Percentiles rank a stretch among this genome's conserved stretches.
phyloP scores from a whole-genome alignment of 1,139 yeast genomes.

The Blastobotrys persicus region DNA sequence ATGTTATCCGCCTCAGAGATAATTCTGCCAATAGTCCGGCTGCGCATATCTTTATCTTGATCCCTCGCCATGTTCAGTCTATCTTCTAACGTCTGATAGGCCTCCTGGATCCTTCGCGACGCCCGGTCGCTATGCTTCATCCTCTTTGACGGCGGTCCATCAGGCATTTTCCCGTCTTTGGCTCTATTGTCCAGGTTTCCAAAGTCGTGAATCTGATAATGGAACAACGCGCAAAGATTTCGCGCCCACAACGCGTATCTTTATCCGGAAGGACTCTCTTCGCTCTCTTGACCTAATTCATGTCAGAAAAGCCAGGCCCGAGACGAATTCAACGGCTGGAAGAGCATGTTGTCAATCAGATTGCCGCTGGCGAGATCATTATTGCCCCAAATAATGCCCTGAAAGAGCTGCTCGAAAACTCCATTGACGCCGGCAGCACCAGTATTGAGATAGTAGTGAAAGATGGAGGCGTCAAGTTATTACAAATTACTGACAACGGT shows the following conservation, averaged over 20 bases:
- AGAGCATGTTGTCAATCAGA: conserved; percentile 71
- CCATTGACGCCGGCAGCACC: conserved; percentile 71
- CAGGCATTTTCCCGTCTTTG: not conserved
- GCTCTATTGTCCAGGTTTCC: too few species aligned
- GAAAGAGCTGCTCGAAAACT: conserved; percentile 74
- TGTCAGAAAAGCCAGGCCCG: conserved; percentile 1
- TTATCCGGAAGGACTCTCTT: too few species aligned
- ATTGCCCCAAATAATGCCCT: conserved; percentile 88
- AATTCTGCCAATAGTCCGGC: not conserved
- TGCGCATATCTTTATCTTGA: not conserved
- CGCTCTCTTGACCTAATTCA: too few species aligned
- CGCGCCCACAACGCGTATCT: too few species aligned
- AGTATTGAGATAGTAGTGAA: conserved; percentile 62
- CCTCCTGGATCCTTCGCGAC: conserved; percentile 9
- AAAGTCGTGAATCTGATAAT: too few species aligned
- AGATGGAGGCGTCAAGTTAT: conserved; percentile 59
- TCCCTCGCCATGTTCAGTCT: not conserved
- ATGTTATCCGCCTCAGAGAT: conserved; percentile 15
- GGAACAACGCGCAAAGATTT: too few species aligned
- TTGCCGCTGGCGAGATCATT: conserved; percentile 97
- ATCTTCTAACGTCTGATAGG: not conserved
- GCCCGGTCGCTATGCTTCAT: conserved; percentile 8
- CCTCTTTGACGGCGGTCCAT: not conserved
- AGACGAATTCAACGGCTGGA: conserved; percentile 43
- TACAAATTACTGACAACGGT: conserved; percentile 76